Conservation (phyloP, 1,139 yeast genomes). For the Yamadazyma atmosphaerica region DNA sequence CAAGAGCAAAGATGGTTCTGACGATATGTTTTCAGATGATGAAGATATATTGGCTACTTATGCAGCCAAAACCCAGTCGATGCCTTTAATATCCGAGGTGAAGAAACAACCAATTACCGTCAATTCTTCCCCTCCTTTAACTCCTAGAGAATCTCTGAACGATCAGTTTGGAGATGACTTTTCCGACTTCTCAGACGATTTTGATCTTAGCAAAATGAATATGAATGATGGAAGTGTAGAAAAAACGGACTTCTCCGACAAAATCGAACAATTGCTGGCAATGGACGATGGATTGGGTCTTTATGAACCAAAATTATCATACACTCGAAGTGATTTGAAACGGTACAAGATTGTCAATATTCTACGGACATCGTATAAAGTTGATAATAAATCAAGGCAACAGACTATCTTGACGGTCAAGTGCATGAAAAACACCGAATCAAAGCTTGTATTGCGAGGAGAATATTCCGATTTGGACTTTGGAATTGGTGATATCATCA, state of each 20-base stretch:
- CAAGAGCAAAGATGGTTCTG: neutral
- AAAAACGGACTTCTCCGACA: conserved; percentile 8
- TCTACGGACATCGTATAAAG: conserved; percentile 30
- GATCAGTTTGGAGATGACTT: conserved; percentile 3
- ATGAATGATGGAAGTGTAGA: conserved; percentile 1
- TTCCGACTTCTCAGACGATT: conserved; percentile 11
- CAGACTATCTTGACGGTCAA: conserved; percentile 55
- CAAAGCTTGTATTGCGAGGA: conserved; percentile 47
- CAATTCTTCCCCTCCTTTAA: neutral
- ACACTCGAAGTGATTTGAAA: conserved; percentile 44
- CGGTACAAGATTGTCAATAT: conserved; percentile 51
- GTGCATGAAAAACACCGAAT: conserved; percentile 27
- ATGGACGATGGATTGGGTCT: conserved; percentile 6
- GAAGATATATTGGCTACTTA: conserved; percentile 22
- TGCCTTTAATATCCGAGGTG: neutral
- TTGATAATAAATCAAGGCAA: conserved; percentile 26
- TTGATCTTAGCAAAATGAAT: conserved; percentile 5
- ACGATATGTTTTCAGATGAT: conserved; percentile 38
- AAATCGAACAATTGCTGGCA: conserved; percentile 6
- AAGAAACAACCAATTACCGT: too few relatives aligned
- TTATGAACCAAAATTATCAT: conserved; percentile 40
- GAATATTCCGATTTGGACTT: conserved; percentile 50
- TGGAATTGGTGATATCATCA: conserved; percentile 54
- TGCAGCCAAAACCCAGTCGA: conserved; percentile 7
- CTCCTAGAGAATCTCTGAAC: neutral